These are phyloP conservation scores for Aspergillus conjunctus DNA, from an alignment of 495 filamentous ascomycete species.

Conservation along the genomic window DNA sequence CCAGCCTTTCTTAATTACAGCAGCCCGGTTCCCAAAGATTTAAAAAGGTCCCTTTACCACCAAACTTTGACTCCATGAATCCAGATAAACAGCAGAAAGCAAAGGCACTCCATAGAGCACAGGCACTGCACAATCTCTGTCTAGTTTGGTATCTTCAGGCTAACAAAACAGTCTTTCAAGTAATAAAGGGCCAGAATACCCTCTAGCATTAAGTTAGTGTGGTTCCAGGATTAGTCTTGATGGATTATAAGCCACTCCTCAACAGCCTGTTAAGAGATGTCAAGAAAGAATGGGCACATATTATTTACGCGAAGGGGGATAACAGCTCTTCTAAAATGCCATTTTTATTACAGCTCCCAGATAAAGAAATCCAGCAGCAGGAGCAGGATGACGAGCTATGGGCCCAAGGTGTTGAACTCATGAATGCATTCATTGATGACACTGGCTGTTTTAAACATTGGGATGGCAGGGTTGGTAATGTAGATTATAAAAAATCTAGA, in stretches of 20 bases:
- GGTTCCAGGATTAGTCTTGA: constrained; percentile 28
- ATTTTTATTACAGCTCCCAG: constrained; percentile 27
- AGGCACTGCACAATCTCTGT: constrained; percentile 32
- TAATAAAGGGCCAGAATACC: constrained; percentile 29
- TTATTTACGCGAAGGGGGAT: constrained; percentile 16
- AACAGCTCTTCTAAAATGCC: constrained; percentile 21
- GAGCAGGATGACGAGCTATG: constrained; percentile 30
- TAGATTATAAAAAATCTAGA: constrained; percentile 27
- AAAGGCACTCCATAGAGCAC: constrained; percentile 28
- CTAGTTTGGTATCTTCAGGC: constrained; percentile 29
- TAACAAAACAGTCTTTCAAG: constrained; percentile 27
- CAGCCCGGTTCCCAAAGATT: constrained; percentile 23
- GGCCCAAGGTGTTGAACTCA: constrained; percentile 31
- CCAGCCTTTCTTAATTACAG: constrained; percentile 32
- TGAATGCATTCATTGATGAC: constrained; percentile 28
- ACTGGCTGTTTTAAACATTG: constrained; percentile 34
- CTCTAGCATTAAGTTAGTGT: constrained; percentile 32
- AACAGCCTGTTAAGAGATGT: constrained; percentile 28
- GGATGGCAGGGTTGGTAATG: constrained; percentile 29
- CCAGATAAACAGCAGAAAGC: constrained; percentile 29
- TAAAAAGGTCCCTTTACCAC: constrained; percentile 28
- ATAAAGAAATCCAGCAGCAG: constrained; percentile 23
- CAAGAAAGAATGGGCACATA: constrained; percentile 27
- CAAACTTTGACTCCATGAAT: constrained; percentile 25
- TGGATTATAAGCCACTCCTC: constrained; percentile 33